Percentiles rank a stretch among this genome's conserved stretches.
These are phyloP conservation scores for Blastobotrys aristatus DNA, from an alignment of 1,139 yeast genomes.

Conservation along the genomic window DNA sequence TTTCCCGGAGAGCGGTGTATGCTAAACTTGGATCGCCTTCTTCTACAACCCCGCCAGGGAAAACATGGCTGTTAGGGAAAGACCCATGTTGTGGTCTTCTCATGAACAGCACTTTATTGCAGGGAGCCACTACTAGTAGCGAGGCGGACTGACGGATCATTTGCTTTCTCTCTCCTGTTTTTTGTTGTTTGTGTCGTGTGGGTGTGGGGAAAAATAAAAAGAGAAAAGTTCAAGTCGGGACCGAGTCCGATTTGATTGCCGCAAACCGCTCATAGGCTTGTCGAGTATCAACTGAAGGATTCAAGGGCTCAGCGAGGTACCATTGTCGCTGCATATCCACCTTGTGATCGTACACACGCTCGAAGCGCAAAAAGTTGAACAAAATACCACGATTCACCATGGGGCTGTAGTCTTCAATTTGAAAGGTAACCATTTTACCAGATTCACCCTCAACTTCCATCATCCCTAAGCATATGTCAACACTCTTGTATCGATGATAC, in stretches of 20 bases:
- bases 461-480: slow-evolving; percentile 50
- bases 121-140: slow-evolving; percentile 29
- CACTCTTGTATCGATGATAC: slow-evolving; percentile 49
- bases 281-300: slow-evolving; percentile 5
- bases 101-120: slow-evolving; percentile 28
- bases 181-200: not conserved
- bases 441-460: slow-evolving; percentile 33
- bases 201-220: not conserved
- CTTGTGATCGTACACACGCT: slow-evolving; percentile 16
- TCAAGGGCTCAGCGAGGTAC: slow-evolving; percentile 1
- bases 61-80: slow-evolving; percentile 31
- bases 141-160: slow-evolving; percentile 28
- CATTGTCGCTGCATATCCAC: not conserved
- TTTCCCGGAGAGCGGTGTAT: slow-evolving; percentile 33
- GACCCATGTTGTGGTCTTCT: slow-evolving; percentile 30
- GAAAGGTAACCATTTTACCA: slow-evolving; percentile 39
- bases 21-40: slow-evolving; percentile 26
- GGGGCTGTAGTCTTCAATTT: slow-evolving; percentile 58
- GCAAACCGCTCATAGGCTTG: slow-evolving; percentile 10
- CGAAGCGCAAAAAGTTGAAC: slow-evolving; percentile 54
- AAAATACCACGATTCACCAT: slow-evolving; percentile 53
- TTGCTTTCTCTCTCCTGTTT: not conserved
- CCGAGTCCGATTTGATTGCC: not conserved
- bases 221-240: not conserved
- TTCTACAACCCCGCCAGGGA: slow-evolving; percentile 34